phyloP scores from a whole-genome alignment of 2,329 filamentous ascomycete genomes.

The Fusarium citri region DNA sequence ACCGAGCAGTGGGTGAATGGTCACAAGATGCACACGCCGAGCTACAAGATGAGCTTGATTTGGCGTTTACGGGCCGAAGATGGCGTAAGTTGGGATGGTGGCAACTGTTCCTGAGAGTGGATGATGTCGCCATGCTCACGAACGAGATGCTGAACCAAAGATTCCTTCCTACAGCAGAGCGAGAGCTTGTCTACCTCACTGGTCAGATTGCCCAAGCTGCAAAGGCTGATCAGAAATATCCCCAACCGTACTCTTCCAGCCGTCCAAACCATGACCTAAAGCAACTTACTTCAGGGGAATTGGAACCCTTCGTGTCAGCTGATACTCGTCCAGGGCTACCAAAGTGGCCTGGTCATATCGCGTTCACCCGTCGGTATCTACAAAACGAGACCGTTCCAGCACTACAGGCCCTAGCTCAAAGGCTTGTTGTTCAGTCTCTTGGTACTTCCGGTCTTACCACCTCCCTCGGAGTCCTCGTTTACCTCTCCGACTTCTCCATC shows the following conservation, averaged over 20 bases:
- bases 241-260: constrained; percentile 50
- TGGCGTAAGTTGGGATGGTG: constrained; percentile 92
- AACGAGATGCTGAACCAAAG: constrained; percentile 80
- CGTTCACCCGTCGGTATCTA: constrained; percentile 74
- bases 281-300: constrained; percentile 42
- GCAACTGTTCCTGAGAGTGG: constrained; percentile 94
- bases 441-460: constrained; percentile 75
- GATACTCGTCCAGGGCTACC: constrained; percentile 43
- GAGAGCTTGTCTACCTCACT: constrained; percentile 83
- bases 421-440: constrained; percentile 78
- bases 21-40: constrained; percentile 85
- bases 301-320: constrained; percentile 42
- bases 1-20: constrained; percentile 74
- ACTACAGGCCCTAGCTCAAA: constrained; percentile 78
- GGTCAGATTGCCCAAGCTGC: constrained; percentile 74
- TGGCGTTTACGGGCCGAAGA: constrained; percentile 77
- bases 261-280: constrained; percentile 17
- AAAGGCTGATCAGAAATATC: constrained; percentile 47
- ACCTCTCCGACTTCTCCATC: constrained; percentile 65
- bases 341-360: constrained; percentile 81
- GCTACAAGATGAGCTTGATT: constrained; percentile 81
- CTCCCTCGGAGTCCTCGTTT: constrained; percentile 66
- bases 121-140: constrained; percentile 88
- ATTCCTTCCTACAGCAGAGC: constrained; percentile 84
- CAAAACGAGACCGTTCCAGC: constrained; percentile 75